Evolutionary conservation across 2,329 filamentous ascomycete genomes (phyloP), one percentile per base, ranked within the genome.

Genomic region (Nemania sp.): DNA sequence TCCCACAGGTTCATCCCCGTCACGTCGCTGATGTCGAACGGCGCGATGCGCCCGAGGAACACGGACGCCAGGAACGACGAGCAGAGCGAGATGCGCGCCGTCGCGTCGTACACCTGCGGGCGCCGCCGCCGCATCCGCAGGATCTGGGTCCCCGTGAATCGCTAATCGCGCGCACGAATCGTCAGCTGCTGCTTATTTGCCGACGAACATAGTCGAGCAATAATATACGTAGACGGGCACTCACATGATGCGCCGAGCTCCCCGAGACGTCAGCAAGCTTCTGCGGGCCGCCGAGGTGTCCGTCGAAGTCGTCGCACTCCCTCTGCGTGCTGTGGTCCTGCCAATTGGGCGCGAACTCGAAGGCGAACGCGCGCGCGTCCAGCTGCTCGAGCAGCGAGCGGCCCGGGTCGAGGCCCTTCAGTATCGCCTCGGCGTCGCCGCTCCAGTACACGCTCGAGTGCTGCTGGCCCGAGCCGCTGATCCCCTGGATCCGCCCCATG

Each of bases 1-100:
- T 98, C 92, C 92, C 92, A 98, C 6, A 99, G 81, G 74, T 98
- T 97, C 89, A 97, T 97, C 55, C 95, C 95, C 71, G 92, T 96
- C 21, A 94, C 93, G 77, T 99, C 95, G 71, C 90, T 90, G 68
- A 97, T 93, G 74, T 99, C 95, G 67, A 97, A 89, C 0, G 93
- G 92, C 0, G 95, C 94, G 65, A 97, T 83, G 65, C 82, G 80
- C 57, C 95, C 95, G 13, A 97, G 83, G 74, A 99, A 90, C 15
- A 98, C 76, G 0, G 94, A 97, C 2, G 94, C 93, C 53, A 98
- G 83, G 81, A 97, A 99, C 0, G 94, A 97, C 0, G 94, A 98
- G 13, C 97, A 93, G 47, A 98, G 88, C 1, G 92, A 96, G 72
- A 99, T 97, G 58, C 92, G 87, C 11, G 87, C 82, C 0, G 95